A percentile compares a stretch with the other conserved stretches of the same genome.
Conservation (phyloP, 257 asterid genomes). For the Solanum appendiculatum region DNA sequence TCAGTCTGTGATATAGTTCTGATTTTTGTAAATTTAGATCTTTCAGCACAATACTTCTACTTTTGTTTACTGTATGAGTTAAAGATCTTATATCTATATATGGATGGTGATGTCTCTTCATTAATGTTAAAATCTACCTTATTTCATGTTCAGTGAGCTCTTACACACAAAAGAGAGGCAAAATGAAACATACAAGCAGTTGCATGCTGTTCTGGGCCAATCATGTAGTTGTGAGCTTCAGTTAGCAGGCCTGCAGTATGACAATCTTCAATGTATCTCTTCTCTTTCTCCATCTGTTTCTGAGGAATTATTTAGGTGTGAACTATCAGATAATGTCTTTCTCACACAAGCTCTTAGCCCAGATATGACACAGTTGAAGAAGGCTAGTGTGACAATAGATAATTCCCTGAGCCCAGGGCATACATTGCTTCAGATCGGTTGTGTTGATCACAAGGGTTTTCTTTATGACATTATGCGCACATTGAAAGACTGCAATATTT, state of each 20-base stretch:
- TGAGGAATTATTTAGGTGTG: constrained; percentile 59
- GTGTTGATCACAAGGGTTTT: constrained; percentile 77
- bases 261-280: constrained; percentile 32
- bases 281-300: constrained; percentile 42
- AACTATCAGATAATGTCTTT: constrained; percentile 45
- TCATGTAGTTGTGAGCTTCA: constrained; percentile 71
- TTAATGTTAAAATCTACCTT: neutral
- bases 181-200: constrained; percentile 33
- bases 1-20: neutral
- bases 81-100: neutral
- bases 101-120: neutral
- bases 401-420: constrained; percentile 80
- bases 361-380: constrained; percentile 47
- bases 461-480: constrained; percentile 73
- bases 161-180: constrained; percentile 63
- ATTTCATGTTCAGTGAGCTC: constrained; percentile 41
- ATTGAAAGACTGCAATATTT: constrained; percentile 63
- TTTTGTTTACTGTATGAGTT: neutral
- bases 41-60: neutral
- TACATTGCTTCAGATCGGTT: constrained; percentile 74
- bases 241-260: constrained; percentile 46
- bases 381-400: constrained; percentile 47
- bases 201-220: constrained; percentile 58
- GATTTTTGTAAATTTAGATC: neutral
- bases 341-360: constrained; percentile 57